A percentile compares a stretch with the other conserved stretches of the same genome.
phyloP scores from a whole-genome alignment of 208 protist genomes.

The Leishmania major region DNA sequence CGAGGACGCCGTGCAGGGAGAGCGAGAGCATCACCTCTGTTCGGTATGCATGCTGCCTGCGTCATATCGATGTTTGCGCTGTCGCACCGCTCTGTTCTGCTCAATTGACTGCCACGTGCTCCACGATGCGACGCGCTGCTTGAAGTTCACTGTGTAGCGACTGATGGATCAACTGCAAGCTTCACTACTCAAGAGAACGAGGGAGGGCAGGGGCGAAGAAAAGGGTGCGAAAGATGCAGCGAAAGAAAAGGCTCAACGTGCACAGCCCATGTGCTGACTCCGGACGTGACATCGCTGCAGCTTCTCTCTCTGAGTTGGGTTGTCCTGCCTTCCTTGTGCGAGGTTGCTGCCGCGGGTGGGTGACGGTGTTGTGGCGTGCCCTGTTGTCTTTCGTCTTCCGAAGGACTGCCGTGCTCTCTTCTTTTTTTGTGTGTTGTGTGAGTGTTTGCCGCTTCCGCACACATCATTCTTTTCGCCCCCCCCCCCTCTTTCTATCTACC shows the following conservation, averaged over 20 bases:
- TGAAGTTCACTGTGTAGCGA: slow-evolving; percentile 75
- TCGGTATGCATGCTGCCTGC: slow-evolving; percentile 76
- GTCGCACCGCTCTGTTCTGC: slow-evolving; percentile 68
- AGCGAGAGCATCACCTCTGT: slow-evolving; percentile 56
- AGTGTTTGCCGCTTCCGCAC: not conserved
- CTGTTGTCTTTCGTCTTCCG: not conserved
- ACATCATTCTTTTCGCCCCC: not conserved
- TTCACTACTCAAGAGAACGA: not conserved
- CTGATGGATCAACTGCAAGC: not conserved
- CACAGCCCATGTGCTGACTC: not conserved
- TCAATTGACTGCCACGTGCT: slow-evolving; percentile 75
- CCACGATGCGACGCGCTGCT: slow-evolving; percentile 80
- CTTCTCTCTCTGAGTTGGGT: not conserved
- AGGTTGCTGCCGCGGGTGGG: not conserved
- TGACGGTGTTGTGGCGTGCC: not conserved
- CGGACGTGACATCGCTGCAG: not conserved
- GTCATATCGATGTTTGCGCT: slow-evolving; percentile 69
- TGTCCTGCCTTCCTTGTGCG: not conserved
- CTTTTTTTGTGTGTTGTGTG: not conserved
- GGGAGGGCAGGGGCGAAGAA: not conserved
- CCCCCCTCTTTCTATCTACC: not conserved
- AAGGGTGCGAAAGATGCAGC: not conserved
- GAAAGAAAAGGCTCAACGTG: not conserved
- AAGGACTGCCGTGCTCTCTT: not conserved
- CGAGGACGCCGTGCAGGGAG: slow-evolving; percentile 15